Evolutionary conservation across 2,329 filamentous ascomycete genomes (phyloP), one percentile per base, ranked within the genome.

Genomic region (Ambrosiella beaveri): DNA sequence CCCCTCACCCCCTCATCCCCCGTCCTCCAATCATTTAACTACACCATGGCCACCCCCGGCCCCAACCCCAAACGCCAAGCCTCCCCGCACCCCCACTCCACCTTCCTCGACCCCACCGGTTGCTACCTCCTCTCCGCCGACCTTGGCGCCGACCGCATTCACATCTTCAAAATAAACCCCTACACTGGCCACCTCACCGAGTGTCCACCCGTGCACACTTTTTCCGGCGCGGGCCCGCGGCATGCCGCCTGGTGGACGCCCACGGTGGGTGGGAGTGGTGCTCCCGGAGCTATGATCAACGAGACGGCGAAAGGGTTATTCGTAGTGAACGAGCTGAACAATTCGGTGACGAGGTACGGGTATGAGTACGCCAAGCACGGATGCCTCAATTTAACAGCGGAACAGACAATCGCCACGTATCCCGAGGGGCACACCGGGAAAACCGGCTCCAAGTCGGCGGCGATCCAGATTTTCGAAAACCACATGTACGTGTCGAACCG

Each of bases 401-500:
- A 71, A 17, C 72, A 76, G 63, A 72, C 71, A 1, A 65, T 74
- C 7, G 73, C 73, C 1, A 77, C 76, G 0, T 75, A 74, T 62
- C 70, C 74, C 5, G 66, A 64, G 0, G 73, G 72, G 37, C 68
- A 67, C 57, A 66, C 71, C 1, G 67, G 72, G 1, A 73, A 73
- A 2, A 62, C 65, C 0, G 74, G 72, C 13, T 73, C 74, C 62
- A 79, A 78, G 61, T 74, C 76, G 0, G 77, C 76, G 36, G 79
- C 81, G 65, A 70, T 82, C n/a, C 70, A 71, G 51, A 67, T 80
- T 6, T 66, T 63, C 36, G 78, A 75, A 63, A 73, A 75, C 62
- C 81, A 78, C 66, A 63, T 84, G 47, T 75, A 84, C 65, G 76
- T 76, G 7, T 76, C 77, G 13, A 85, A 85, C 71, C 75, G 82